phyloP scores from a whole-genome alignment of 2,329 filamentous ascomycete species.

The Beauveria varroae region DNA sequence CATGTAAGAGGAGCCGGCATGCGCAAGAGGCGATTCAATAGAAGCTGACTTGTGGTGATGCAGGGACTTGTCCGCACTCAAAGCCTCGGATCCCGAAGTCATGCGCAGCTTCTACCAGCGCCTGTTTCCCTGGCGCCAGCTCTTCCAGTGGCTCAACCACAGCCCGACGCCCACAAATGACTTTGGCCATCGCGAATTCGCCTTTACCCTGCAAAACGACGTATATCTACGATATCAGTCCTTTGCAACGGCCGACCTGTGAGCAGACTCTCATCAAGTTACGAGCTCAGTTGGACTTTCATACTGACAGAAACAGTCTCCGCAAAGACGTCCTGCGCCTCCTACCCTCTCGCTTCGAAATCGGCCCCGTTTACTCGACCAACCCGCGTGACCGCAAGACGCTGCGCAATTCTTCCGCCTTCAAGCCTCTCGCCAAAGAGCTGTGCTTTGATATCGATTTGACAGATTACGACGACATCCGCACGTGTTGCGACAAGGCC shows the following conservation, averaged over 20 bases:
- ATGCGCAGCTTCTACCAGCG: constrained; percentile 94
- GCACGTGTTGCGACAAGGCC: constrained; percentile 88
- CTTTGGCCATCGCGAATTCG: constrained; percentile 91
- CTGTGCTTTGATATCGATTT: constrained; percentile 99
- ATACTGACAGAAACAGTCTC: constrained; percentile 42
- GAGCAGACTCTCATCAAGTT: constrained; percentile 10
- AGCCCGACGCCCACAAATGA: constrained; percentile 77
- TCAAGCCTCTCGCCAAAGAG: constrained; percentile 85
- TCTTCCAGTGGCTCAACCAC: constrained; percentile 98
- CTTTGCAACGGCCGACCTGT: constrained; percentile 47
- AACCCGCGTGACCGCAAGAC: constrained; percentile 93
- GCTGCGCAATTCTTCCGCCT: constrained; percentile 69
- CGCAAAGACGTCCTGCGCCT: constrained; percentile 85
- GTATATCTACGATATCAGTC: constrained; percentile 88
- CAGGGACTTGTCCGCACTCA: constrained; percentile 30
- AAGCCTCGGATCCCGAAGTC: constrained; percentile 67
- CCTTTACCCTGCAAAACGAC: constrained; percentile 88
- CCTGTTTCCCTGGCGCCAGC: constrained; percentile 85
- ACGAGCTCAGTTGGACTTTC: not conserved
- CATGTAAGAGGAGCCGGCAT: constrained; percentile 24
- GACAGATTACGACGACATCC: constrained; percentile 96
- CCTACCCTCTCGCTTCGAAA: constrained; percentile 92
- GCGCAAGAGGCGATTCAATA: not conserved
- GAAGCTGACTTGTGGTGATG: constrained; percentile 10
- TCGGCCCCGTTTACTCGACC: constrained; percentile 91